Percentiles rank a stretch among this genome's conserved stretches.
Conservation (phyloP, 2,329 filamentous ascomycete species). For the Tolypocladium ophioglossoides region DNA sequence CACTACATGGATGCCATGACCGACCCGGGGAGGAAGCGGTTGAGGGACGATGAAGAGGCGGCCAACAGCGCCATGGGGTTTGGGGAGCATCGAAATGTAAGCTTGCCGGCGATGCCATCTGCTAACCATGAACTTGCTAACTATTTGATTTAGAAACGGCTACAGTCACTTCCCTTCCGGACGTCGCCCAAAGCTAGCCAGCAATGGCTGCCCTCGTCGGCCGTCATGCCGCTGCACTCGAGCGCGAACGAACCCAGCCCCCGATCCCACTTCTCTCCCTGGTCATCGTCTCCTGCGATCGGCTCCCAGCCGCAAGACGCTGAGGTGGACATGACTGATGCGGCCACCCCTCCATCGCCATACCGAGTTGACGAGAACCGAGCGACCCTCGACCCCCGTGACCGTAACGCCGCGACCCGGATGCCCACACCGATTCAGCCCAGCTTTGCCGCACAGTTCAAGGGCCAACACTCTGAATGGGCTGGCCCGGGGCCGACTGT, state of each 20-base stretch:
- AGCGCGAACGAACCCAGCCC: constrained; percentile 25
- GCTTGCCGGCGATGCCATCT: constrained; percentile 7
- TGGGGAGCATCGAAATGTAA: constrained; percentile 39
- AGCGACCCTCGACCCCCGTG: not conserved
- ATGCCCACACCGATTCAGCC: constrained; percentile 51
- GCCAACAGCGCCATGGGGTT: constrained; percentile 29
- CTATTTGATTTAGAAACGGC: constrained; percentile 34
- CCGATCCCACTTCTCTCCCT: constrained; percentile 20
- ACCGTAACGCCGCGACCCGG: constrained; percentile 25
- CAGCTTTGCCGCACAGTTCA: constrained; percentile 43
- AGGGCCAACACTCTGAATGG: constrained; percentile 38
- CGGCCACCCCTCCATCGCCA: constrained; percentile 6
- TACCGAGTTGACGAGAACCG: constrained; percentile 9
- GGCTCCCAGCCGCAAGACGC: constrained; percentile 16
- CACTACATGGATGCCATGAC: constrained; percentile 19
- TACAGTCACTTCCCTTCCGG: constrained; percentile 41
- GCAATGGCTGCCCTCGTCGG: constrained; percentile 18
- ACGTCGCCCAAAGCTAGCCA: constrained; percentile 27
- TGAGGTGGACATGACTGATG: constrained; percentile 42
- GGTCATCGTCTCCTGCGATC: constrained; percentile 15
- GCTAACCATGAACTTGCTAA: constrained; percentile 7
- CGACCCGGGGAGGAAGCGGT: constrained; percentile 31
- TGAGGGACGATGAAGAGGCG: constrained; percentile 34
- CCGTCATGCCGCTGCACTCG: constrained; percentile 28
- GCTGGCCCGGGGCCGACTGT: constrained; percentile 20